Evolutionary conservation across 164 flowering plant species (phyloP).

Genomic region (Annona squamosa): DNA sequence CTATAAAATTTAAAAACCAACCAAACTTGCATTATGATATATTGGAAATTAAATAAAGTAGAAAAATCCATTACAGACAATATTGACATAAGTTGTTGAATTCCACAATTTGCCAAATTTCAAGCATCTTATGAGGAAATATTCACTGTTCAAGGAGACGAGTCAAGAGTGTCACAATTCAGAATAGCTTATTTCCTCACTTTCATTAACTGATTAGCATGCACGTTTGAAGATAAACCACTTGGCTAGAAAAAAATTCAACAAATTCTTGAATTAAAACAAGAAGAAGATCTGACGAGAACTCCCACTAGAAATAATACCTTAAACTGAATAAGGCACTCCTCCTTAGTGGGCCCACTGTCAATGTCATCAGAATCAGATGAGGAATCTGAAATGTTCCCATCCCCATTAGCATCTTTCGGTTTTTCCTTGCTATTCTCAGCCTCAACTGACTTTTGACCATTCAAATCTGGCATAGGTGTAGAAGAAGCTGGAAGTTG

Average conservation of each 20-base stretch:
- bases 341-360: constrained; percentile 82
- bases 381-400: constrained; percentile 70
- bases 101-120: neutral
- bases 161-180: neutral
- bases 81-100: neutral
- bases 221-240: too few relatives aligned
- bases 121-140: neutral
- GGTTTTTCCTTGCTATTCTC: constrained; percentile 64
- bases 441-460: constrained; percentile 46
- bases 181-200: neutral
- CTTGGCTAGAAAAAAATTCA: neutral
- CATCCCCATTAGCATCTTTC: constrained; percentile 67
- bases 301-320: constrained; percentile 24
- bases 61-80: neutral
- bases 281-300: neutral
- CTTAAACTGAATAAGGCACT: constrained; percentile 79
- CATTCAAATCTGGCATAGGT: constrained; percentile 46
- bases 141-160: neutral
- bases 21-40: neutral
- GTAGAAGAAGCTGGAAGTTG: constrained; percentile 38
- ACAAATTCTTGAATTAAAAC: neutral
- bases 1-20: constrained; percentile 25
- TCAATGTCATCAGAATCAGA: constrained; percentile 93
- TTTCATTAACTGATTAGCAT: too few relatives aligned
- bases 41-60: neutral